Base-by-base conservation (phyloP, 2,329 filamentous ascomycete species). In the Plectosphaerella sp. region DNA sequence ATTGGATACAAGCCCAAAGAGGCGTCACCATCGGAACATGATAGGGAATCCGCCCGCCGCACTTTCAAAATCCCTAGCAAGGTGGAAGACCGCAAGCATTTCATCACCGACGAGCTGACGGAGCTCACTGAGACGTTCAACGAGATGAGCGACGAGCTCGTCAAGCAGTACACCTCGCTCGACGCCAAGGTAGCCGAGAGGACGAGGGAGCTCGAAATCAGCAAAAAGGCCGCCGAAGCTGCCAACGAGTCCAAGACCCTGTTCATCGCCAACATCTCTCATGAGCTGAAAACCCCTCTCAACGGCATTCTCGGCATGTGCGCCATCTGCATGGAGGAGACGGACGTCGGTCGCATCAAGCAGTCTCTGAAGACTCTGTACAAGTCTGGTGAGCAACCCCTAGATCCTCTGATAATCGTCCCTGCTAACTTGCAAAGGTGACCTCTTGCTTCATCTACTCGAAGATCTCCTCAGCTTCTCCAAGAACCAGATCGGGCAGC, bases 231-330 rank as follows among this genome's bases (percentile, higher is more conserved):
- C 1, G 92, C 92, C 1, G 92, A 96, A 68, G 88, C 89, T n/a
- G 92, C 92, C 4, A 97, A 96, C 61, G 89, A 96, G 70, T 95
- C 90, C 76, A 99, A 99, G 72, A 97, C 94, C 0, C 77, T 97
- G 9, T 97, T 97, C 72, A 95, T 99, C 57, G 94, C 94, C 16
- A 97, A 97, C 62, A 96, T 97, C 48, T 87, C 84, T 1, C 83
- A 86, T 60, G 83, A 97, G 67, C 77, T 99, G 36, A 95, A 96
- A 65, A 99, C 94, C 1, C 94, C 94, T 0, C 78, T 97, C 52
- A 97, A 97, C 64, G 94, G 93, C 12, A 97, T 97, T 47, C 77
- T 99, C 62, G 94, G 94, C 54, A 94, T 97, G 87, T 92, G 88
- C 59, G 88, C 91, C 0, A 88, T 96, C 1, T 94, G 90, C 68